phyloP scores from a whole-genome alignment of 2,329 filamentous ascomycete genomes.

The Coniochaeta sp. region DNA sequence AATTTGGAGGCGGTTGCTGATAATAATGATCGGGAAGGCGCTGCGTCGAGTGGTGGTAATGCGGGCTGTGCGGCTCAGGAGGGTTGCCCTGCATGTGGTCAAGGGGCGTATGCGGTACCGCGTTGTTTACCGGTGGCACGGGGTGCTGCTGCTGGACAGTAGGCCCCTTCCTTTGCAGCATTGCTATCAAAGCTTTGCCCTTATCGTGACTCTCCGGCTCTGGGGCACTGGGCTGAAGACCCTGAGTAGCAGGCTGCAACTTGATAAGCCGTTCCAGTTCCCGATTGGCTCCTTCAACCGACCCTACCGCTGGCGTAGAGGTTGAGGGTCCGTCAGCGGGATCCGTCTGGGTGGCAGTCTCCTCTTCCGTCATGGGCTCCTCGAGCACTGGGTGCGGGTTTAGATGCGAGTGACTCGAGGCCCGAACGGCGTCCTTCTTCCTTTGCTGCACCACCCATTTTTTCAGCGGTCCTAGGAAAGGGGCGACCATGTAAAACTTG shows the following conservation, averaged over 20 bases:
- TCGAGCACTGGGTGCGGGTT: constrained; percentile 40
- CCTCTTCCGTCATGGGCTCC: constrained; percentile 57
- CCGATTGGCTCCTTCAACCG: constrained; percentile 41
- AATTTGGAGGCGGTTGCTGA: constrained; percentile 37
- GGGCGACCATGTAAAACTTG: constrained; percentile 98
- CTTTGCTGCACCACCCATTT: constrained; percentile 86
- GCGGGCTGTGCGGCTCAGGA: constrained; percentile 49
- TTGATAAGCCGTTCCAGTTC: constrained; percentile 50
- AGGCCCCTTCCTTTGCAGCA: constrained; percentile 34
- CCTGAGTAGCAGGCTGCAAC: constrained; percentile 45
- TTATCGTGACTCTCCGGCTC: constrained; percentile 29
- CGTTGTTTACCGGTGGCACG: no score
- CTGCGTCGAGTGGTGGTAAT: constrained; percentile 45
- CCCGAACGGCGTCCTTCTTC: constrained; percentile 56
- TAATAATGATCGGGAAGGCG: constrained; percentile 37
- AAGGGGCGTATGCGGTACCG: constrained; percentile 44
- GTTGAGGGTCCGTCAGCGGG: constrained; percentile 20
- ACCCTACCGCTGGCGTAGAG: constrained; percentile 33
- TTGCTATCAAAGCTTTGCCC: constrained; percentile 45
- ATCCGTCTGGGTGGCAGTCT: constrained; percentile 37
- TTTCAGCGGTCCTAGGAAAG: constrained; percentile 78
- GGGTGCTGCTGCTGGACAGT: constrained; percentile 15
- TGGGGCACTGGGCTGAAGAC: constrained; percentile 27
- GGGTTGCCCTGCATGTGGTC: constrained; percentile 45
- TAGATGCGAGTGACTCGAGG: constrained; percentile 31